Evolutionary conservation across 768 basidiomycete species (phyloP).

Genomic region (Boletus rubropictus): DNA sequence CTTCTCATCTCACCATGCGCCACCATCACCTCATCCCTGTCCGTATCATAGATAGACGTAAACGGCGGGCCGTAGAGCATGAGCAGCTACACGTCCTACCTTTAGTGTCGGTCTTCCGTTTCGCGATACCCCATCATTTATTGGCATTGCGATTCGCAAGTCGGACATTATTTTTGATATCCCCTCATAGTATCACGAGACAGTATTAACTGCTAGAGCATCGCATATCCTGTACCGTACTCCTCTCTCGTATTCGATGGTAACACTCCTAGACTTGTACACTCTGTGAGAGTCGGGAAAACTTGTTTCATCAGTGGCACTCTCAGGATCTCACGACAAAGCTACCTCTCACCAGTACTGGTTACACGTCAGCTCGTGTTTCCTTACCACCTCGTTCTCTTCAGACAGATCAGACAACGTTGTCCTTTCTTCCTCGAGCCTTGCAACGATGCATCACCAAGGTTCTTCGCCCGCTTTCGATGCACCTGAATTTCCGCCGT

Average conservation of each 20-base stretch:
- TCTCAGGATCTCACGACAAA: conserved; percentile 17
- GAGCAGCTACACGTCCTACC: conserved; percentile 40
- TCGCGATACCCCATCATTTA: conserved; percentile 47
- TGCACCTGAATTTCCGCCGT: conserved; percentile 54
- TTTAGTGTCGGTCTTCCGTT: conserved; percentile 42
- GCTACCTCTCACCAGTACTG: not conserved
- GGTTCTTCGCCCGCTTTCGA: conserved; percentile 58
- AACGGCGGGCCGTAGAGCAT: conserved; percentile 39
- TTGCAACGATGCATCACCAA: conserved; percentile 43
- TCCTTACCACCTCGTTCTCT: conserved; percentile 20
- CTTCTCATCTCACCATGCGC: conserved; percentile 17
- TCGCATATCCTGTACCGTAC: conserved; percentile 50
- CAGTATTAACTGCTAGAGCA: conserved; percentile 60
- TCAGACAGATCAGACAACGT: conserved; percentile 10
- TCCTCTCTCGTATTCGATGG: conserved; percentile 26
- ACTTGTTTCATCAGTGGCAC: conserved; percentile 7
- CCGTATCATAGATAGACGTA: conserved; percentile 39
- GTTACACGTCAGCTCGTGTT: conserved; percentile 29
- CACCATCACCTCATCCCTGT: conserved; percentile 25
- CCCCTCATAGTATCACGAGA: conserved; percentile 48
- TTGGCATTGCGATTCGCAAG: conserved; percentile 43
- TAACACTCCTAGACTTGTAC: conserved; percentile 12
- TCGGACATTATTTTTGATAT: conserved; percentile 41
- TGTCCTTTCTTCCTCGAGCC: conserved; percentile 7
- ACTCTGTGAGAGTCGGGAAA: not conserved